Evolutionary conservation across 345 rosid genomes (phyloP).

Genomic region (Citrus mangshanensis): DNA sequence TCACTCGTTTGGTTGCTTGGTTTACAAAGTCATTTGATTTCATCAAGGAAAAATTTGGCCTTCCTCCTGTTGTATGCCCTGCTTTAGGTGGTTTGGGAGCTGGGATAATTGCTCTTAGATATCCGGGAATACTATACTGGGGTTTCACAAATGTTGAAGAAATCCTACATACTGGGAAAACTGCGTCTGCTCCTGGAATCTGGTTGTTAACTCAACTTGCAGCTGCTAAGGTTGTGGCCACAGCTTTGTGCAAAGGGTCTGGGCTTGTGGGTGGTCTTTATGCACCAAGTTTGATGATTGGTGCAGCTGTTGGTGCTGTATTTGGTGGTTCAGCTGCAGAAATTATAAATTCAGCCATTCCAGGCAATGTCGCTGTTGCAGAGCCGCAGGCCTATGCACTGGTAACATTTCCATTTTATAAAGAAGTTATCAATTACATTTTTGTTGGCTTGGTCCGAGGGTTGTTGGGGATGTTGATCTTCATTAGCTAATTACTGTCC

Average conservation of each 20-base stretch:
- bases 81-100: slow-evolving; percentile 98
- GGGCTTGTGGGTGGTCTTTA: slow-evolving; percentile 97
- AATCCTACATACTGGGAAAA: slow-evolving; percentile 92
- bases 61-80: slow-evolving; percentile 90
- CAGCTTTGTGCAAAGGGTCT: slow-evolving; percentile 95
- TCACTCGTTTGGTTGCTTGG: slow-evolving; percentile 83
- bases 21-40: slow-evolving; percentile 70
- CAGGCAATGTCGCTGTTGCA: slow-evolving; percentile 96
- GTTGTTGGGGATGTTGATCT: not conserved
- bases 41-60: slow-evolving; percentile 76
- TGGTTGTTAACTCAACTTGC: slow-evolving; percentile 88
- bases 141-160: slow-evolving; percentile 99
- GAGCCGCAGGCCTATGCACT: slow-evolving; percentile 99
- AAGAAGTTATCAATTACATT: not conserved
- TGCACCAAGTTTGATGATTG: slow-evolving; percentile 99
- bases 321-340: slow-evolving; percentile 96
- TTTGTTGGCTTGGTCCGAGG: not conserved
- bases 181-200: slow-evolving; percentile 96
- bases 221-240: slow-evolving; percentile 94
- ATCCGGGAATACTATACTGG: slow-evolving; percentile 97
- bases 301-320: slow-evolving; percentile 97
- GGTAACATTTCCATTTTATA: slow-evolving; percentile 45
- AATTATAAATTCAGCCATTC: slow-evolving; percentile 85
- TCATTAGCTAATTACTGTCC: slow-evolving; percentile 15
- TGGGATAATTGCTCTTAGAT: slow-evolving; percentile 91